These are phyloP conservation scores for Apiotrichum laibachii DNA, from an alignment of 1,284 basidiomycete species.

Conservation along the genomic window DNA sequence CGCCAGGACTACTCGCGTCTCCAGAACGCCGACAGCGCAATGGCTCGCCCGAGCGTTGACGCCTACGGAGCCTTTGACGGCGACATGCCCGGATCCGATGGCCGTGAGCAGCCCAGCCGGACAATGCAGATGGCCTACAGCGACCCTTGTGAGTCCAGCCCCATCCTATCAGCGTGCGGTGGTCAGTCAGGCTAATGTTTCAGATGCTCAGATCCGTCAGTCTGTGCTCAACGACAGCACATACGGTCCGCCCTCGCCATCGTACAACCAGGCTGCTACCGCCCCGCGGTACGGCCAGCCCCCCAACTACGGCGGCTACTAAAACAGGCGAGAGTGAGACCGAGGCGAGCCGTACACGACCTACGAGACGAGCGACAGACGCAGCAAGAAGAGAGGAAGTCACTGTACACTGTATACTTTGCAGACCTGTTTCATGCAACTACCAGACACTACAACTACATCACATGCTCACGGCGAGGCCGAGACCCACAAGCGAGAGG, in stretches of 20 bases:
- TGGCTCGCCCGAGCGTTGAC: slow-evolving; percentile 67
- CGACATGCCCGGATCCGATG: slow-evolving; percentile 36
- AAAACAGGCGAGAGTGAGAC: not conserved
- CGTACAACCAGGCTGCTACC: no score
- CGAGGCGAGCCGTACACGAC: not conserved
- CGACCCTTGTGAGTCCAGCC: slow-evolving; percentile 56
- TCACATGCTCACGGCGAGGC: slow-evolving; percentile 57
- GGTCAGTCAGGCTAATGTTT: slow-evolving; percentile 34
- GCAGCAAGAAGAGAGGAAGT: not conserved
- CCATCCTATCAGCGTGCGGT: not conserved
- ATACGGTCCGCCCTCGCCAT: slow-evolving; percentile 5
- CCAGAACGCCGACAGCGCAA: slow-evolving; percentile 35
- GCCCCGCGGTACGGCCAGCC: slow-evolving; percentile 14
- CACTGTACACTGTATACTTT: slow-evolving; percentile 1
- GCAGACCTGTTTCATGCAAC: slow-evolving; percentile 5
- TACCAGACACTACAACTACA: not conserved
- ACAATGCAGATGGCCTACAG: slow-evolving; percentile 62
- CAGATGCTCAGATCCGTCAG: slow-evolving; percentile 41
- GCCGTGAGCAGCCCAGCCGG: slow-evolving; percentile 60
- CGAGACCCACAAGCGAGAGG: slow-evolving; percentile 66
- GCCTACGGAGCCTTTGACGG: slow-evolving; percentile 78
- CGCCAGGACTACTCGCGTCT: slow-evolving; percentile 21
- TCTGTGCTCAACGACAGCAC: slow-evolving; percentile 22
- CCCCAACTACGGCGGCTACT: slow-evolving; percentile 6
- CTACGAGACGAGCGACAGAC: not conserved